phyloP scores from a whole-genome alignment of 768 basidiomycete species.

The Holtermanniella nyarrowii region DNA sequence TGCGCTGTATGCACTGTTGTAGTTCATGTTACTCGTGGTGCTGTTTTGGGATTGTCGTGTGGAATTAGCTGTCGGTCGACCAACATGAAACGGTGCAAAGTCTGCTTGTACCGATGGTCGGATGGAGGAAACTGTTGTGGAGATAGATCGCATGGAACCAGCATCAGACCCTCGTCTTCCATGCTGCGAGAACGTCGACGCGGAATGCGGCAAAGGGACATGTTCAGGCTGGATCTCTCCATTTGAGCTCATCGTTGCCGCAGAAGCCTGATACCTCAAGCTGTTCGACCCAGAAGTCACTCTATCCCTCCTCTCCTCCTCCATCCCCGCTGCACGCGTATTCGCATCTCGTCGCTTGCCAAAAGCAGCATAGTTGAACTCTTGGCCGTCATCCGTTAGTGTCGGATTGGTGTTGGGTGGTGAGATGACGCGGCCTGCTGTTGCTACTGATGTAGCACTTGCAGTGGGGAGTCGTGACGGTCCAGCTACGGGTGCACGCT shows the following conservation, averaged over 20 bases:
- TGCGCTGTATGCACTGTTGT: not conserved
- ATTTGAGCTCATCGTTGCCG: conserved; percentile 3
- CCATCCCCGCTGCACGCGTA: conserved; percentile 5
- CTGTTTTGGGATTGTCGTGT: not conserved
- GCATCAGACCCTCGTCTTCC: conserved; percentile 10
- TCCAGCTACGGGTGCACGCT: conserved; percentile 14
- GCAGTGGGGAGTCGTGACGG: conserved; percentile 5
- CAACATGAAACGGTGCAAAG: not conserved
- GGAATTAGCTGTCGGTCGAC: not conserved
- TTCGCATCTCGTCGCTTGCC: not conserved
- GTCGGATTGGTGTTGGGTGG: conserved; percentile 19
- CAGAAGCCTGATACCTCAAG: conserved; percentile 13
- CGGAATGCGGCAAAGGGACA: not conserved
- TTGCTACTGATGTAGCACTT: not conserved
- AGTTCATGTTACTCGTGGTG: not conserved
- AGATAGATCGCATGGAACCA: conserved; percentile 7
- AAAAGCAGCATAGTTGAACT: conserved; percentile 17
- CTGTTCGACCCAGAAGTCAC: conserved; percentile 5
- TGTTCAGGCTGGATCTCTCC: conserved; percentile 3
- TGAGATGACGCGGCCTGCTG: conserved; percentile 13
- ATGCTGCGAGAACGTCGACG: not conserved
- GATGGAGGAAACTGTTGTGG: not conserved
- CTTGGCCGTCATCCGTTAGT: conserved; percentile 41
- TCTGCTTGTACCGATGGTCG: not conserved
- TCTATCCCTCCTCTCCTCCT: conserved; percentile 5